Percentiles rank a stretch among this genome's conserved stretches.
phyloP scores from a whole-genome alignment of 2,329 filamentous ascomycete species.

The Aureobasidium zeae region DNA sequence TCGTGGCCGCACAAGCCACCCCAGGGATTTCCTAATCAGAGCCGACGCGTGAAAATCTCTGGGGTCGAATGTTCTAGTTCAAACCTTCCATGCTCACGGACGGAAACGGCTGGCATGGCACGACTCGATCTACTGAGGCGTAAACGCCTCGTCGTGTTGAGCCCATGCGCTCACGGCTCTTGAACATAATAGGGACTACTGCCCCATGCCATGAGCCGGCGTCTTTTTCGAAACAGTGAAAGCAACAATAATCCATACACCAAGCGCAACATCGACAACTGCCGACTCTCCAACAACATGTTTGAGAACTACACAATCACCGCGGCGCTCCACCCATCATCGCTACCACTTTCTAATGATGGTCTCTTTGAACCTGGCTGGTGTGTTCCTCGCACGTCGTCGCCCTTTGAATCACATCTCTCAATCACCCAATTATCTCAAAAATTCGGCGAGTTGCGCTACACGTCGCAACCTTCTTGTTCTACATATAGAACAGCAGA shows the following conservation, averaged over 20 bases:
- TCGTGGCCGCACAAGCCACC: too few species aligned
- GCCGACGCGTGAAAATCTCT: too few species aligned
- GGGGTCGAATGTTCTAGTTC: too few species aligned
- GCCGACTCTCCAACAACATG: conserved; percentile 20
- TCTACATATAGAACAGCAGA: too few species aligned
- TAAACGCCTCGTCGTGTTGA: conserved; percentile 9
- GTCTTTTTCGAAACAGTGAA: not conserved
- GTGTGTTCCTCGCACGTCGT: conserved; percentile 27
- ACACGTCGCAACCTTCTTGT: conserved; percentile 20
- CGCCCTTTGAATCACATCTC: conserved; percentile 22
- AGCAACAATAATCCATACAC: not conserved
- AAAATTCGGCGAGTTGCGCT: conserved; percentile 28
- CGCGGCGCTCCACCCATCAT: conserved; percentile 26
- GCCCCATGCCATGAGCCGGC: conserved; percentile 4
- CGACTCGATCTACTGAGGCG: conserved; percentile 5
- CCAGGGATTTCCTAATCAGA: too few species aligned
- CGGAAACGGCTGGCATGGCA: too few species aligned
- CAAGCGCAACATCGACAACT: not conserved
- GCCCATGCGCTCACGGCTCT: not conserved
- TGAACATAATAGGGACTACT: conserved; percentile 9
- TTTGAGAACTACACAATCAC: conserved; percentile 35
- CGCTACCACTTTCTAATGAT: conserved; percentile 21
- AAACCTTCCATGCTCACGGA: too few species aligned
- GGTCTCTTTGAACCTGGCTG: conserved; percentile 24
- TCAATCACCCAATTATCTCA: conserved; percentile 30